phyloP scores from a whole-genome alignment of 306 rosid species.

The Arachis hypogaea region DNA sequence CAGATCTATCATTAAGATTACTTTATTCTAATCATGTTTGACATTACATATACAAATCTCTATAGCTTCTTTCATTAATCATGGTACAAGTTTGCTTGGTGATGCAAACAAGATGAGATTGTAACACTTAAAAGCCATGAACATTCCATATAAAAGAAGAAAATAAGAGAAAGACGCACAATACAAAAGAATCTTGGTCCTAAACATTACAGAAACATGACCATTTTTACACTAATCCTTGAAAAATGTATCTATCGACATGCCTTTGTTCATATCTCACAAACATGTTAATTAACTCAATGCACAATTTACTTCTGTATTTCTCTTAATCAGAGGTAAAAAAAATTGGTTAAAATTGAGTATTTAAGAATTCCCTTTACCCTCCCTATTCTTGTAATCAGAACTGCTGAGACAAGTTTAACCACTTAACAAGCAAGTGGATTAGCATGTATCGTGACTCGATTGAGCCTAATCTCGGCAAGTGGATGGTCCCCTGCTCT shows the following conservation, averaged over 20 bases:
- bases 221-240: not conserved
- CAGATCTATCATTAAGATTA: too few species aligned
- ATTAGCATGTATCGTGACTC: constrained; percentile 82
- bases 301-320: constrained; percentile 27
- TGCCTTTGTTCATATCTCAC: not conserved
- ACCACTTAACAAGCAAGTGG: constrained; percentile 82
- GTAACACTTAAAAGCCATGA: too few species aligned
- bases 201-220: not conserved
- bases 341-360: constrained; percentile 15
- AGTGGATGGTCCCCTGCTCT: constrained; percentile 94
- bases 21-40: too few species aligned
- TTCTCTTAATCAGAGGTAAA: constrained; percentile 27
- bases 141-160: too few species aligned
- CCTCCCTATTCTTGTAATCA: not conserved
- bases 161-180: too few species aligned
- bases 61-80: too few species aligned
- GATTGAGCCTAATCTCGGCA: constrained; percentile 93
- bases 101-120: too few species aligned
- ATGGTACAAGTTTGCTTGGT: too few species aligned
- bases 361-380: constrained; percentile 19
- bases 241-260: not conserved
- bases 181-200: not conserved
- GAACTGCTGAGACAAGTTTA: constrained; percentile 38
- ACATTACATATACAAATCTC: too few species aligned
- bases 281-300: constrained; percentile 3